A percentile compares a stretch with the other conserved stretches of the same genome.
These are phyloP conservation scores for Brassica carinata DNA, from an alignment of 345 rosid genomes.

Conservation along the genomic window DNA sequence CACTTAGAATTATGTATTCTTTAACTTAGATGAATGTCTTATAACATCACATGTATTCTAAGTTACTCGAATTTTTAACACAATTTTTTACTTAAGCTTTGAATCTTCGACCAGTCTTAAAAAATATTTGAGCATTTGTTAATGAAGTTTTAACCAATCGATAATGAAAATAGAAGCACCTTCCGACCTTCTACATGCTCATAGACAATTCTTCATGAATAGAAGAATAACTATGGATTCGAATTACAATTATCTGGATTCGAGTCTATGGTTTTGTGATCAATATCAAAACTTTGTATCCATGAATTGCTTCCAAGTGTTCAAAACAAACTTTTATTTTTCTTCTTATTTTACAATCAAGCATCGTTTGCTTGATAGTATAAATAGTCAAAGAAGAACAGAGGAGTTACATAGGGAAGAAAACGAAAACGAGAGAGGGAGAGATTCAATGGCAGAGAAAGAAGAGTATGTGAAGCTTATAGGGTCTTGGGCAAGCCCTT, in stretches of 20 bases:
- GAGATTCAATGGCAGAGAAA: slow-evolving; percentile 22
- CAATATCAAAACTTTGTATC: not conserved
- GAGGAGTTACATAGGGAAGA: not conserved
- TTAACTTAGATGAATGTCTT: not conserved
- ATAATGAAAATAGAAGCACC: not conserved
- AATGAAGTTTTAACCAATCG: not conserved
- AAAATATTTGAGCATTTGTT: not conserved
- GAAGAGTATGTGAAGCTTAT: slow-evolving; percentile 48
- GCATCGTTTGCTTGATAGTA: not conserved
- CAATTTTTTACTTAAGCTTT: not conserved
- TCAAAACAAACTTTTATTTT: not conserved
- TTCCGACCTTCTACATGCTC: not conserved
- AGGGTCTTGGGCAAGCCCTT: slow-evolving; percentile 48
- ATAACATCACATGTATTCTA: not conserved
- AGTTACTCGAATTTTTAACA: not conserved
- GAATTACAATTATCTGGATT: not conserved
- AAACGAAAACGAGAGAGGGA: not conserved
- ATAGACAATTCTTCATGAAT: not conserved
- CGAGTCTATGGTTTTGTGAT: not conserved
- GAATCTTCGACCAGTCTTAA: not conserved
- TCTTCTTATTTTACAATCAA: not conserved
- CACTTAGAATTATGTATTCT: not conserved
- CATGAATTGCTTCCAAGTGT: not conserved
- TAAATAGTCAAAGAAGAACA: slow-evolving; percentile 15
- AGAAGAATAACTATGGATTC: not conserved